Conservation (phyloP, 2,329 filamentous ascomycete genomes). For the Fusarium scirpi region DNA sequence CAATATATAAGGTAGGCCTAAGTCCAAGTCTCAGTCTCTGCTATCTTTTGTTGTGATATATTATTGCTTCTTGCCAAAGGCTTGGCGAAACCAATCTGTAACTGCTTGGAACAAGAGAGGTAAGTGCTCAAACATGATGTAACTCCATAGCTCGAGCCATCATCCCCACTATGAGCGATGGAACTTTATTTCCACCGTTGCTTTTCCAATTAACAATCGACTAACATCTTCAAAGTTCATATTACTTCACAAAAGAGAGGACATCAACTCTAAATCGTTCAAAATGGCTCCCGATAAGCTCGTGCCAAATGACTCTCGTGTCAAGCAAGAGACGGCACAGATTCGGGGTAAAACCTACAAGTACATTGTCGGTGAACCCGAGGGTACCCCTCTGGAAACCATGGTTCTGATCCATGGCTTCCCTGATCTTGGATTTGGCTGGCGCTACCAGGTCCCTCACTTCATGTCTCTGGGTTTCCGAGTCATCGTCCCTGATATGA, state of each 20-base stretch:
- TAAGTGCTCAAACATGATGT: conserved; percentile 23
- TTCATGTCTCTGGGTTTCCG: conserved; percentile 78
- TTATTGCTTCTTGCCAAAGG: not conserved
- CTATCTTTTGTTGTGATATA: not conserved
- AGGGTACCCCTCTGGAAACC: conserved; percentile 58
- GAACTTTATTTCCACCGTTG: conserved; percentile 7
- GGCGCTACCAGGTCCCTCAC: conserved; percentile 88
- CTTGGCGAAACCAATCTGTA: not conserved
- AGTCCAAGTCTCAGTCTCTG: not conserved
- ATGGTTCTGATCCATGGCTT: conserved; percentile 77
- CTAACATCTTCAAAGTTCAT: conserved; percentile 19
- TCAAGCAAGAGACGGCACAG: conserved; percentile 71
- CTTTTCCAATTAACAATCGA: not conserved
- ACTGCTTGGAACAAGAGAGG: conserved; percentile 6
- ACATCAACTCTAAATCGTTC: not conserved
- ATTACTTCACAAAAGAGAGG: not conserved
- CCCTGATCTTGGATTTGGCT: conserved; percentile 85
- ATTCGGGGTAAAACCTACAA: conserved; percentile 79
- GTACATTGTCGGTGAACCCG: conserved; percentile 68
- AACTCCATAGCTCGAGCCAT: not conserved
- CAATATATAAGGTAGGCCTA: conserved; percentile 12
- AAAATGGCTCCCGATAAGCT: conserved; percentile 72
- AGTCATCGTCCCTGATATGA: conserved; percentile 86
- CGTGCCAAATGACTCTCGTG: conserved; percentile 72
- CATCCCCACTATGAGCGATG: not conserved